These are phyloP conservation scores for Candida fluviatilis DNA, from an alignment of 805 yeast species.

Conservation along the genomic window DNA sequence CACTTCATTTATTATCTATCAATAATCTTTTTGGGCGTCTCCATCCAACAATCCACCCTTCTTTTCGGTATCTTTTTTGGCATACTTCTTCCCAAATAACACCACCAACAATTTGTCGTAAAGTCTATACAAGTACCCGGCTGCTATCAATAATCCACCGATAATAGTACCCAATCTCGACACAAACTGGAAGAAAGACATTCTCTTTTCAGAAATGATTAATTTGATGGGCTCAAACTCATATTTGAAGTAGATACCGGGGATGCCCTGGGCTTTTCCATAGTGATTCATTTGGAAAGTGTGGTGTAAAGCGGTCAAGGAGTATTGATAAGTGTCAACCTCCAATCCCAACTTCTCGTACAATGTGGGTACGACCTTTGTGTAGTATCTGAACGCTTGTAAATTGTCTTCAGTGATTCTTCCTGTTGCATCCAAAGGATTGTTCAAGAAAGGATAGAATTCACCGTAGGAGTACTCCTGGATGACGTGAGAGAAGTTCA, in stretches of 20 bases:
- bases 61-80: conserved; percentile 46
- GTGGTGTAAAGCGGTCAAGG: conserved; percentile 53
- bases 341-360: conserved; percentile 67
- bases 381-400: conserved; percentile 58
- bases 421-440: conserved; percentile 81
- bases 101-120: conserved; percentile 51
- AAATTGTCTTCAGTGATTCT: conserved; percentile 46
- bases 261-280: conserved; percentile 32
- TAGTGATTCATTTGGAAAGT: conserved; percentile 8
- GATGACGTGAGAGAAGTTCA: conserved; percentile 81
- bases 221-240: conserved; percentile 86
- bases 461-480: conserved; percentile 89
- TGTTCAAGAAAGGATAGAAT: conserved; percentile 78
- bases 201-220: conserved; percentile 62
- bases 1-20: too few species aligned
- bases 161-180: conserved; percentile 74
- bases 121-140: conserved; percentile 59
- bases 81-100: conserved; percentile 55
- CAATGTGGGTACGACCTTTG: conserved; percentile 81
- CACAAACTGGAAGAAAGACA: conserved; percentile 74
- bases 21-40: background rate
- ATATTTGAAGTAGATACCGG: conserved; percentile 81
- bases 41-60: conserved; percentile 23
- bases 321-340: conserved; percentile 82
- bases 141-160: conserved; percentile 75